phyloP scores from a whole-genome alignment of 139 green algal genomes.

The Zygnema circumcarinatum region DNA sequence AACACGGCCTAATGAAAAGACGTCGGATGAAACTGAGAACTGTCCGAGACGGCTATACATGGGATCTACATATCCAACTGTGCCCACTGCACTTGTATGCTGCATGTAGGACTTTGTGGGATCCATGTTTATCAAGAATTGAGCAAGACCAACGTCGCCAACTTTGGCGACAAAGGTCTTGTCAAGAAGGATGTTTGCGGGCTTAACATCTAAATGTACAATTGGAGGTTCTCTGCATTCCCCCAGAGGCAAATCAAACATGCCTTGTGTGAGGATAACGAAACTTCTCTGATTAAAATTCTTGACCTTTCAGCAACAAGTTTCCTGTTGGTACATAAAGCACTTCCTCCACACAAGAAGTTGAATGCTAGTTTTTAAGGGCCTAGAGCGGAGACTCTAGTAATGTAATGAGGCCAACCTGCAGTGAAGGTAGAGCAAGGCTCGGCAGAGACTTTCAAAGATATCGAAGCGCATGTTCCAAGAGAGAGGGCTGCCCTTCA shows the following conservation, averaged over 20 bases:
- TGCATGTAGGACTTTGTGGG: slow-evolving; percentile 19
- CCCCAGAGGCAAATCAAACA: no score
- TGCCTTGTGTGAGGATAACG: background rate
- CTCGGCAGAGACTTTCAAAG: slow-evolving; percentile 25
- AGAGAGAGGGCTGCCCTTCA: slow-evolving; percentile 23
- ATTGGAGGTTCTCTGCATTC: slow-evolving; percentile 69
- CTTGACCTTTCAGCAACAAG: slow-evolving; percentile 60
- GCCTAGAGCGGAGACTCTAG: no score
- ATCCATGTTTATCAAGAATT: slow-evolving; percentile 3
- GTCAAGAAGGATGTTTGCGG: slow-evolving; percentile 95
- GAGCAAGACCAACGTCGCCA: slow-evolving; percentile 93
- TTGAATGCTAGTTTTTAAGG: no score
- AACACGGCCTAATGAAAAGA: slow-evolving; percentile 48
- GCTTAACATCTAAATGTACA: slow-evolving; percentile 86
- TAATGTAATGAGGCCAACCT: no score
- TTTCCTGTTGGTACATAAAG: slow-evolving; percentile 62
- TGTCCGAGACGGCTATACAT: slow-evolving; percentile 30
- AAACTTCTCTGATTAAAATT: background rate
- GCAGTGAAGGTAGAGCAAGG: slow-evolving; percentile 28
- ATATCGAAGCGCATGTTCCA: slow-evolving; percentile 50
- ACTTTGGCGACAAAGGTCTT: slow-evolving; percentile 78
- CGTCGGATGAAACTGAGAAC: slow-evolving; percentile 30
- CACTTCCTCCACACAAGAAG: no score
- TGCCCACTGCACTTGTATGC: slow-evolving; percentile 41
- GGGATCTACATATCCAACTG: slow-evolving; percentile 52